These are phyloP conservation scores for Immersiporthe knoxdaviesiana DNA, from an alignment of 2,329 filamentous ascomycete genomes.

Conservation along the genomic window DNA sequence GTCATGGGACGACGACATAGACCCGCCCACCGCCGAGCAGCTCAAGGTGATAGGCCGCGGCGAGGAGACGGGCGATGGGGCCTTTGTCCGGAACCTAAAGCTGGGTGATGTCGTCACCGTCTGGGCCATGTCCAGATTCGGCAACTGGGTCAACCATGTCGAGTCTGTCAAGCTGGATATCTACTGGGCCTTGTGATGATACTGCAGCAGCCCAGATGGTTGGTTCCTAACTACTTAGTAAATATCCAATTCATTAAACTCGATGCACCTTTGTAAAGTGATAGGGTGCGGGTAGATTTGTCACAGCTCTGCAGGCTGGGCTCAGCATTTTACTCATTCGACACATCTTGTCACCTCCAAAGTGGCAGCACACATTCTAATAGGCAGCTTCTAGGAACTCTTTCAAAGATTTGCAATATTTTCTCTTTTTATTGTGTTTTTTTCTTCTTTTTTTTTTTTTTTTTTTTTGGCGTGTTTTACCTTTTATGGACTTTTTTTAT, in stretches of 20 bases:
- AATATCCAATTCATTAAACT: too few species aligned
- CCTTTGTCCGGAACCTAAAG: conserved; percentile 58
- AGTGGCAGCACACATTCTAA: too few species aligned
- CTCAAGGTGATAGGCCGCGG: conserved; percentile 54
- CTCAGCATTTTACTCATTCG: too few species aligned
- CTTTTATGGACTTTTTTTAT: conserved; percentile 21
- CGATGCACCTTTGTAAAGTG: too few species aligned
- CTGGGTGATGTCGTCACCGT: conserved; percentile 65
- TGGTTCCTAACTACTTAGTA: neutral
- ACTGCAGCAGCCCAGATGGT: too few species aligned
- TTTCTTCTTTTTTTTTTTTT: conserved; percentile 26
- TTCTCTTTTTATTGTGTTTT: too few species aligned
- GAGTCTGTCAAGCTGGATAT: conserved; percentile 56
- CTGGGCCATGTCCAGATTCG: conserved; percentile 63
- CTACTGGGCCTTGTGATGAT: conserved; percentile 56
- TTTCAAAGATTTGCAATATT: too few species aligned
- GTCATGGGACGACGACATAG: conserved; percentile 53
- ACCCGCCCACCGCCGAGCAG: conserved; percentile 45
- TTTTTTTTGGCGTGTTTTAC: conserved; percentile 14
- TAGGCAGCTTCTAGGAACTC: too few species aligned
- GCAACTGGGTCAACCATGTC: conserved; percentile 57
- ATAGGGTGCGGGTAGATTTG: too few species aligned
- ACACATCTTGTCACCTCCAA: too few species aligned
- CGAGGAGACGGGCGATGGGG: conserved; percentile 52
- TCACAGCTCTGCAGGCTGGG: too few species aligned